Evolutionary conservation across 345 rosid genomes (phyloP), one percentile per base, ranked within the genome.

Genomic region (Citrus mangshanensis): DNA sequence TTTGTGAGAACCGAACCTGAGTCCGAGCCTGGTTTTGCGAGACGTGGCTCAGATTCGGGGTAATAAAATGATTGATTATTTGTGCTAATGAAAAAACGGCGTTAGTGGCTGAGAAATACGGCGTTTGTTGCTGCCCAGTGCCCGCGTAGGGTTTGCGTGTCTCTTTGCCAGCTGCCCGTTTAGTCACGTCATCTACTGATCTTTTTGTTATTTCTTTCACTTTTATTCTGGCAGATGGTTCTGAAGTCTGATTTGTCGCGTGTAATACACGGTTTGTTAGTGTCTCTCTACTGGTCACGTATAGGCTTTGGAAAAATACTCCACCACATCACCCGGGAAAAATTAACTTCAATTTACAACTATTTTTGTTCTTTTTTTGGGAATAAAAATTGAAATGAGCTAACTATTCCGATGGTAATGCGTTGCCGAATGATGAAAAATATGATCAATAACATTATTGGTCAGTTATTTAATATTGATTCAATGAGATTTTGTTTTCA

Each of bases 51-150:
- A 77, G 87, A 77, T 72, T 87, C 80, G 88, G 85, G 38, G 13
- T 61, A 18, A 79, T 34, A 79, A 80, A 81, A 87, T 88, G 85
- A 86, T 88, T 87, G 85, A 68, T 25, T 22, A 62, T 79, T 77
- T 72, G 32, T 12, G 46, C n/a, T 10, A 12, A 10, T 3, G 51
- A 46, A 42, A 35, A 67, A 81, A 81, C 84, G 88, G 82, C 81
- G 84, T 79, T 67, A 82, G 72, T 40, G 71, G 62, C 68, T 28
- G 74, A 1, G 66, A 79, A 78, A 25, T 82, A 86, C 88, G 89
- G 85, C 86, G 86, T 90, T 71, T 75, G 59, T 24, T 46, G 77
- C 85, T 87, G 90, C 89, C 90, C 91, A 90, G 28, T 91, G 90
- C 87, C 92, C 88, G 73, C 21, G 65, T 40, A 60, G 64, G 76